Evolutionary conservation across 371 early-diverging fungal genomes (phyloP).

Genomic region (Coemansia sp.): DNA sequence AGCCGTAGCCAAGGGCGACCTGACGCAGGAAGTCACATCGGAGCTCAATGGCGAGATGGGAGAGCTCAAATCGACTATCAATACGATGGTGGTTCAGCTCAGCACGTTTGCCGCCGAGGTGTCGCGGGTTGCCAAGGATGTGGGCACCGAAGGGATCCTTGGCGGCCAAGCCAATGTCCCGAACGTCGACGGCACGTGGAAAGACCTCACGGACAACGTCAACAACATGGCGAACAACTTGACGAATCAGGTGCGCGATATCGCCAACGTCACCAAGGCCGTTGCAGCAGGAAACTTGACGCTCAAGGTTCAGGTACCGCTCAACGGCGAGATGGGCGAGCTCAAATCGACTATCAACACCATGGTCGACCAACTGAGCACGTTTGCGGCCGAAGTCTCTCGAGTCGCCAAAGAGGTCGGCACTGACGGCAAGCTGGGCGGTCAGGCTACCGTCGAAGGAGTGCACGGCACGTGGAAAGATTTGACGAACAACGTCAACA

Average conservation of each 20-base stretch:
- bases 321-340: conserved; percentile 64
- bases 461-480: conserved; percentile 54
- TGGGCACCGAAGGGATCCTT: conserved; percentile 50
- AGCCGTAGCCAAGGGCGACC: conserved; percentile 55
- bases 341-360: conserved; percentile 71
- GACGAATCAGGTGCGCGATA: conserved; percentile 48
- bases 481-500: conserved; percentile 57
- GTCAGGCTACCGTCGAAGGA: conserved; percentile 57
- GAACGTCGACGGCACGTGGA: conserved; percentile 52
- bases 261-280: conserved; percentile 47
- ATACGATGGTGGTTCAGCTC: conserved; percentile 60
- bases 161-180: conserved; percentile 62
- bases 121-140: conserved; percentile 40
- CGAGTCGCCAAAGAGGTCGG: conserved; percentile 67
- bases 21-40: conserved; percentile 56
- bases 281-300: conserved; percentile 58
- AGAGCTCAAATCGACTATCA: conserved; percentile 60
- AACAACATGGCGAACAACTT: conserved; percentile 61
- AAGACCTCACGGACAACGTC: conserved; percentile 57
- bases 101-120: conserved; percentile 60
- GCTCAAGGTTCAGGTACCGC: conserved; percentile 56
- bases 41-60: conserved; percentile 51
- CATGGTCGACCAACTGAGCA: conserved; percentile 60
- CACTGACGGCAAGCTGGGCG: conserved; percentile 61
- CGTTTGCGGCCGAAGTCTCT: conserved; percentile 56